Evolutionary conservation across 352 stramenopile genomes (phyloP), one percentile per base, ranked within the genome.

Genomic region (Pythium angustatum): DNA sequence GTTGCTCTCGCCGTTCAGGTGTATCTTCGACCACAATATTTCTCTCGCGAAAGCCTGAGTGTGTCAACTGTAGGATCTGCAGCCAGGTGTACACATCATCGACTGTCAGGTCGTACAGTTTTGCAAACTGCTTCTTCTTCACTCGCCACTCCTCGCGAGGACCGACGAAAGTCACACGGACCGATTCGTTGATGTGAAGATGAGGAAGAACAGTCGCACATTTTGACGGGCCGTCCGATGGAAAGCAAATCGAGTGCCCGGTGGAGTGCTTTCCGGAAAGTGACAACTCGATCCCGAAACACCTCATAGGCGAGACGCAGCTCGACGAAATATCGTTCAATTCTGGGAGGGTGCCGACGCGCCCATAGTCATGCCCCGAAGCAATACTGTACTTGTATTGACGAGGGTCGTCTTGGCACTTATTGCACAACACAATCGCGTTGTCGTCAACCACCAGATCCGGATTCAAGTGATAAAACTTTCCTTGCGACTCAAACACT

Each of bases 221-320:
- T 19, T 50, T 2, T 41, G 27, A 10, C 11, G 54, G 54, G 7
- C 54, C 54, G 15, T 52, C 27, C 2, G 54, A 61, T n/a, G 54
- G 41, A n/a, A 61, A 61, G 28, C 54, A 61, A 52, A 61, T 61
- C 5, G 54, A 8, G 28, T 61, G 54, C 19, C 54, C 54, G 7
- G 36, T 41, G 10, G 36, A 27, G n/a, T 61, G 54, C 27, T 61
- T 61, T 17, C 24, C 38, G 17, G 8, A 12, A 6, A 51, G 17
- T 17, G 44, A 51, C 8, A 51, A 31, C 6, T 51, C 44, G 12
- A 51, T 10, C 7, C 44, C 44, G 21, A 51, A 51, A 51, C 44
- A 51, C 5, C 44, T 19, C 11, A 7, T 22, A 12, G 44, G 44
- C 7, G 44, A 19, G 21, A 51, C 17, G 21, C 44, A 51, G 5